phyloP scores from a whole-genome alignment of 2,329 filamentous ascomycete species.

The Pseudonectria foliicola region DNA sequence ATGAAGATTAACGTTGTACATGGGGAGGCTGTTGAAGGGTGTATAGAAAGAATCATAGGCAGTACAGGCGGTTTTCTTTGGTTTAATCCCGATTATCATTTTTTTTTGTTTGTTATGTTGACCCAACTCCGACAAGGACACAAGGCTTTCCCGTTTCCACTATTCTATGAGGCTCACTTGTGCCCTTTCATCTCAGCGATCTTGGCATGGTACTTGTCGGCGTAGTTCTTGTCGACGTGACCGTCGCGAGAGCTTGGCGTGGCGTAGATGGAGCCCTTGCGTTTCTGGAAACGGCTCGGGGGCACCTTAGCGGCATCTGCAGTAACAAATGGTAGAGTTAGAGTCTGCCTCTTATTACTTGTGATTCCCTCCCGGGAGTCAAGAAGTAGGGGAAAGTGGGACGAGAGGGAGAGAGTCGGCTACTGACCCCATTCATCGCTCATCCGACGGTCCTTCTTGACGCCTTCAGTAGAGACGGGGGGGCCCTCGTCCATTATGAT shows the following conservation, averaged over 20 bases:
- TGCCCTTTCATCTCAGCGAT: slow-evolving; percentile 44
- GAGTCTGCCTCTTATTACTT: no score
- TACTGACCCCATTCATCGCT: slow-evolving; percentile 44
- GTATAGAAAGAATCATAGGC: slow-evolving; percentile 13
- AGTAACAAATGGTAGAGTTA: slow-evolving; percentile 2
- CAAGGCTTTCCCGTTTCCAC: no score
- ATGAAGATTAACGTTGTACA: slow-evolving; percentile 40
- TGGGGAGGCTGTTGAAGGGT: slow-evolving; percentile 7
- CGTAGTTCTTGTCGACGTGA: slow-evolving; percentile 53
- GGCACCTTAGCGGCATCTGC: slow-evolving; percentile 60
- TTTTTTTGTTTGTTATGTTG: no score
- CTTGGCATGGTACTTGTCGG: slow-evolving; percentile 54
- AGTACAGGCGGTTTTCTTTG: slow-evolving; percentile 12
- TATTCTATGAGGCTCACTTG: slow-evolving; percentile 21
- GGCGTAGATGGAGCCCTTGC: slow-evolving; percentile 61
- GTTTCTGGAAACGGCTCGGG: slow-evolving; percentile 62
- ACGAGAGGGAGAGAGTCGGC: neutral
- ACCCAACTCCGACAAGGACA: no score
- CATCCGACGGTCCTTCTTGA: slow-evolving; percentile 27
- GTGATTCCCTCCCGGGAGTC: no score
- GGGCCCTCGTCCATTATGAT: slow-evolving; percentile 25
- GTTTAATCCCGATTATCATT: neutral
- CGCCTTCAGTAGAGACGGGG: slow-evolving; percentile 9
- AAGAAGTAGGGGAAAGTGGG: no score
- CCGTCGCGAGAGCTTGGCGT: slow-evolving; percentile 59